Evolutionary conservation across 139 green algal species (phyloP), one percentile per base, ranked within the genome.

Genomic region (Picochlorum costavermella): DNA sequence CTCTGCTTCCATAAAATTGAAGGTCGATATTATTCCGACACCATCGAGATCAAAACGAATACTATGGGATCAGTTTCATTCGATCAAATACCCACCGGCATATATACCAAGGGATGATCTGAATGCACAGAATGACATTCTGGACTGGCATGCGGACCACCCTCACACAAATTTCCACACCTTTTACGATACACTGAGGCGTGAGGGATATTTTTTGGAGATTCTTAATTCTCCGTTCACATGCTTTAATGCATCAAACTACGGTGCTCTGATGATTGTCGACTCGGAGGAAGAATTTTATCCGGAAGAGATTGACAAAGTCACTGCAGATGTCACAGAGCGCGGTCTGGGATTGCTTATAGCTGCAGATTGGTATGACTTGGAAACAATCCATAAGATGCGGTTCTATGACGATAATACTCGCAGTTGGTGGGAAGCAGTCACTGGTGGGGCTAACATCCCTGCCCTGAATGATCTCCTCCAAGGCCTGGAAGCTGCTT

Each of bases 351-450:
- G 71, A 11, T 60, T 99, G 25, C 46, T 97, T 11, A 83, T 98
- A 40, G 92, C 97, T 67, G 90, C 74, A 1, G 94, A 99, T 63
- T 99, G 94, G 94, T 98, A 96, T 80, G 86, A 97, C 69, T 67
- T 81, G 31, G 66, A 89, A 11, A 85, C 64, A 23, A 87, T 95
- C 70, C 30, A 73, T 33, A 78, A 83, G 57, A 92, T 98, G 85
- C 73, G 74, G 12, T 98, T 98, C 75, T 98, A 94, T 70, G 94
- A 98, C 63, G 94, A 99, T 83, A 99, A 99, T 83, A 98, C 94
- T 1, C 83, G 92, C 61, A 83, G 59, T 68, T 94, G 83, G 84
- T 96, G 89, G 88, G 84, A 82, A 16, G 86, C 88, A 3, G 80
- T 77, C 44, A 88, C 81, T 14, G 83, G 83, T 16, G 94, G 94